Base-by-base conservation (phyloP, 2,329 filamentous ascomycete genomes). In the Aureobasidium sp. region DNA sequence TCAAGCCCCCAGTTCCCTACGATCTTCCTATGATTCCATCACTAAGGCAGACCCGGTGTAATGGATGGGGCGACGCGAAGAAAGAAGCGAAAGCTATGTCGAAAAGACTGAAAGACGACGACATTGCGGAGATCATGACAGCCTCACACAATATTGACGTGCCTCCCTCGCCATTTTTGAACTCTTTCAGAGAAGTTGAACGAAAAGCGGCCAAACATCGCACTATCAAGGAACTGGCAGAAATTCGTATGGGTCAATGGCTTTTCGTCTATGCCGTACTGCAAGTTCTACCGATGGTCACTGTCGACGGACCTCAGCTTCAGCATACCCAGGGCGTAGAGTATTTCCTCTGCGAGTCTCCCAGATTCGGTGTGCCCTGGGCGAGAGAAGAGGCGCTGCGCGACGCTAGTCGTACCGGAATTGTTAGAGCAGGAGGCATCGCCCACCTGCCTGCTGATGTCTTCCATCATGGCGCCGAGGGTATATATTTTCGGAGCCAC, bases 1-100 rank as follows among this genome's bases (percentile, higher is more conserved):
- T 97, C 0, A 84, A 93, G 63, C 94, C 94, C 0, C 91, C 93
- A 0, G 86, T 97, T 61, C 93, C 94, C 0, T 97, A 93, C 70
- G 93, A 97, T 71, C 80, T 90, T 5, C 93, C 94, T 2, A 83
- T 87, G 66, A 75, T 95, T 27, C 93, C 93, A 0, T 83, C 82
- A 0, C 82, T 95, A 68, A 80, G 82, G 36, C 79, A 84, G 1
- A 81, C 91, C 20, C 81, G 87, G 62, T 81, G 85, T 47, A 89
- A 84, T 70, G 76, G 82, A 64, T 81, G 81, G 1, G 79, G 90
- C 36, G 82, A 89, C 22, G 72, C 83, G 1, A 93, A 91, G 75
- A 88, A 91, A 68, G 88, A 93, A 71, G 77, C 81, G 37, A 91
- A 90, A 71, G 82, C 89, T 61, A 83, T 86, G 64, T 83, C 82